These are phyloP conservation scores for Arabidopsis arenosa DNA, from an alignment of 345 rosid genomes.

Conservation along the genomic window DNA sequence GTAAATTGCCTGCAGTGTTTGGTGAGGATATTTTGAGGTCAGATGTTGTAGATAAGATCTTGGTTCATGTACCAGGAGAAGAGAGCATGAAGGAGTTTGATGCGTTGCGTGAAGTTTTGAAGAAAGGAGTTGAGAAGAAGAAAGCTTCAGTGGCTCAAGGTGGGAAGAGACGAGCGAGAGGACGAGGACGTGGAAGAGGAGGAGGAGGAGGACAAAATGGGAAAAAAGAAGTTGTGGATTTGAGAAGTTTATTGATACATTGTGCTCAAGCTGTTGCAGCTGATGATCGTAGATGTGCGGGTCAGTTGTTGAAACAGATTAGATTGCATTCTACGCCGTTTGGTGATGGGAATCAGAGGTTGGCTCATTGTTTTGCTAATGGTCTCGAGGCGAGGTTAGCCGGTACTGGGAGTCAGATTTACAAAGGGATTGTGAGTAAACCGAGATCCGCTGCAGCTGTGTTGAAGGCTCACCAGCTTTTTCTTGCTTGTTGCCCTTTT, in stretches of 20 bases:
- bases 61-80: slow-evolving; percentile 55
- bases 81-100: slow-evolving; percentile 47
- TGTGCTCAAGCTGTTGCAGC: slow-evolving; percentile 93
- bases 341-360: slow-evolving; percentile 87
- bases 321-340: slow-evolving; percentile 76
- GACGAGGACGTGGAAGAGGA: slow-evolving; percentile 54
- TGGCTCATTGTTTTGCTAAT: slow-evolving; percentile 83
- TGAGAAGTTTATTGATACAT: slow-evolving; percentile 72
- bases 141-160: slow-evolving; percentile 44
- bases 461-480: slow-evolving; percentile 79
- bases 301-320: slow-evolving; percentile 78
- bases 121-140: slow-evolving; percentile 55
- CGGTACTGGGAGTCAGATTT: slow-evolving; percentile 75
- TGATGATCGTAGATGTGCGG: slow-evolving; percentile 65
- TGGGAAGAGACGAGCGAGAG: slow-evolving; percentile 47
- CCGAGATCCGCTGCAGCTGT: slow-evolving; percentile 74
- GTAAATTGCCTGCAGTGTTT: slow-evolving; percentile 71
- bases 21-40: slow-evolving; percentile 62
- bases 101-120: slow-evolving; percentile 62
- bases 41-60: slow-evolving; percentile 68
- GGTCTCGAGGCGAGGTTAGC: slow-evolving; percentile 89
- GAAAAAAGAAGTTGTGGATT: slow-evolving; percentile 78
- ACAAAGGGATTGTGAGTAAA: slow-evolving; percentile 62
- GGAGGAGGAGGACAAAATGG: slow-evolving; percentile 57
- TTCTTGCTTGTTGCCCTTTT: slow-evolving; percentile 78